A percentile compares a stretch with the other conserved stretches of the same genome.
Evolutionary conservation across 2,329 filamentous ascomycete genomes (phyloP).

Genomic region (Canariomyces notabilis): DNA sequence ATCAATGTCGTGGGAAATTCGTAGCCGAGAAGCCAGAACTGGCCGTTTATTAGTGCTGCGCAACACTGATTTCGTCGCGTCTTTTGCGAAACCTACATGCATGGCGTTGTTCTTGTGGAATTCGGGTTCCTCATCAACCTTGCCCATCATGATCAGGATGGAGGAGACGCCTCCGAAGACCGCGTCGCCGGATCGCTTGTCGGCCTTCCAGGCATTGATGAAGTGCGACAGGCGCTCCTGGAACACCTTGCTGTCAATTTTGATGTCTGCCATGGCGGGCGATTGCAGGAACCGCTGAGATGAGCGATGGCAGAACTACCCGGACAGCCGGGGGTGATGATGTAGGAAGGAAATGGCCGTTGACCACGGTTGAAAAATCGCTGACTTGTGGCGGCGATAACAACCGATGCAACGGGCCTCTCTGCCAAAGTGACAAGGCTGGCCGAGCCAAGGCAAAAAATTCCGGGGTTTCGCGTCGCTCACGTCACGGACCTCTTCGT

Average conservation of each 20-base stretch:
- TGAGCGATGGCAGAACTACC: constrained; percentile 20
- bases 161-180: constrained; percentile 83
- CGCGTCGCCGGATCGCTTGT: constrained; percentile 81
- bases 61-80: constrained; percentile 1
- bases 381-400: constrained; percentile 16
- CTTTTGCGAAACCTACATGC: constrained; percentile 61
- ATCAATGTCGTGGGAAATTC: constrained; percentile 96
- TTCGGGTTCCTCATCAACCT: constrained; percentile 70
- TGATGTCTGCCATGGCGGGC: constrained; percentile 70
- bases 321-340: constrained; percentile 10
- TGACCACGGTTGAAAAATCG: constrained; percentile 10
- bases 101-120: constrained; percentile 96
- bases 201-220: constrained; percentile 88
- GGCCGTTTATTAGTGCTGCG: constrained; percentile 19
- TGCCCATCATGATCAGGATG: constrained; percentile 88
- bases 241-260: constrained; percentile 90
- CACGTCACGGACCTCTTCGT: constrained; percentile 19
- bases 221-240: constrained; percentile 88
- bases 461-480: constrained; percentile 22
- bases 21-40: constrained; percentile 99
- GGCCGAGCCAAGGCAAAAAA: constrained; percentile 20
- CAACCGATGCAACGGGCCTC: constrained; percentile 10
- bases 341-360: constrained; percentile 12
- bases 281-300: constrained; percentile 24
- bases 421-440: constrained; percentile 17